Base-by-base conservation (phyloP, 495 filamentous ascomycete species). In the Penicillium fimorum region DNA sequence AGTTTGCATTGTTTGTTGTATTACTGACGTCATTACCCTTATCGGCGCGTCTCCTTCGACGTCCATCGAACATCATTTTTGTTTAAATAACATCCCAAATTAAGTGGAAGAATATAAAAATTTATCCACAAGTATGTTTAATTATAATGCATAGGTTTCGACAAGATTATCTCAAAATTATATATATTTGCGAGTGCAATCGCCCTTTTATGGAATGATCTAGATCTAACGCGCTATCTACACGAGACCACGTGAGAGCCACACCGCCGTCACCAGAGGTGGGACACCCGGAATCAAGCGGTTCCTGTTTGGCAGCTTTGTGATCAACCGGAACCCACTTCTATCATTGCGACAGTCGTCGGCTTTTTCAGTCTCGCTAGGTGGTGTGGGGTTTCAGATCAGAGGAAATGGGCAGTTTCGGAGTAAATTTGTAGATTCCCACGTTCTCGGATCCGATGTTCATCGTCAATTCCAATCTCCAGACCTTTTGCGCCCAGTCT, bases 261-360 rank as follows among this genome's bases (percentile, higher is more conserved):
- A 63, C 56, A 67, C 64, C 64, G 62, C 64, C 53, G 49, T 47
- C 55, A 48, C 50, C 17, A 52, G 49, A 52, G 50, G 50, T 52
- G 50, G 50, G 50, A 52, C 50, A 37, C 32, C 60, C 60, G 59
- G 65, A 61, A 61, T 61, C 37, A 52, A 66, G 65, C 63, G 65
- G 65, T 68, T 61, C 62, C 57, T 46, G 60, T 63, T 64, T 60
- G 55, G 57, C 63, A 58, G 33, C 55, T 48, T 57, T 60, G 35
- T 56, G 55, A 51, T 68, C 65, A 62, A 55, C 63, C 62, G 63
- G 65, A 60, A 49, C 65, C 57, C 64, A 66, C 62, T 60, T 52
- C 47, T 52, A 54, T 63, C 47, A 58, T 64, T 61, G 56, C 56
- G 57, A 60, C 48, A 32, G 58, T 47, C 63, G 53, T 43, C 49